phyloP scores from a whole-genome alignment of 1,139 yeast genomes.

The Candida tropicalis region DNA sequence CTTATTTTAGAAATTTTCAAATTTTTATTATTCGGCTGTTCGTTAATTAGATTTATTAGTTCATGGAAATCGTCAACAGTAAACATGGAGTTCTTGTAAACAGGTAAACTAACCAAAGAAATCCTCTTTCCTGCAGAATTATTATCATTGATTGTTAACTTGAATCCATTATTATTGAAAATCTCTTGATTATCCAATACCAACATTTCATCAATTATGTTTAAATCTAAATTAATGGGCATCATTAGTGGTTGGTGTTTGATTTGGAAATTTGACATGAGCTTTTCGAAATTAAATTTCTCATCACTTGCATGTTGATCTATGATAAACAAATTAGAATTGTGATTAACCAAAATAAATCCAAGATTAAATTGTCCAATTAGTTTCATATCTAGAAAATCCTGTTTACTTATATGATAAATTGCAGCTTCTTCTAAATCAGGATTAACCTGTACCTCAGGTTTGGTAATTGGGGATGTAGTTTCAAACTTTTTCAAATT shows the following conservation, averaged over 20 bases:
- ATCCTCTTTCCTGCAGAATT: constrained; percentile 60
- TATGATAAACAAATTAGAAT: constrained; percentile 70
- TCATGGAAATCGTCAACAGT: constrained; percentile 73
- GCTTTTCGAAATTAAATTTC: constrained; percentile 80
- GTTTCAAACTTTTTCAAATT: neutral
- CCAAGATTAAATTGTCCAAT: constrained; percentile 95
- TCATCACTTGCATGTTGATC: constrained; percentile 99
- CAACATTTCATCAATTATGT: constrained; percentile 74
- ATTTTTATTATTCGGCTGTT: constrained; percentile 32
- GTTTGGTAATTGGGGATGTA: neutral
- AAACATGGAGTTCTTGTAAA: constrained; percentile 70
- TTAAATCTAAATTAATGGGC: constrained; percentile 66
- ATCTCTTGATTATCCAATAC: constrained; percentile 59
- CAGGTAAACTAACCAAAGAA: constrained; percentile 64
- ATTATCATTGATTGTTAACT: constrained; percentile 43
- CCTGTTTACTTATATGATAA: constrained; percentile 59
- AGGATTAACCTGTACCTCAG: constrained; percentile 20
- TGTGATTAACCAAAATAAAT: constrained; percentile 68
- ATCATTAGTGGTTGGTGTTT: constrained; percentile 70
- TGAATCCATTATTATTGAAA: constrained; percentile 78
- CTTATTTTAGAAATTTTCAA: constrained; percentile 78
- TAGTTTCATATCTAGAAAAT: constrained; percentile 70
- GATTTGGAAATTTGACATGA: constrained; percentile 52
- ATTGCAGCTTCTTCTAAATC: constrained; percentile 42
- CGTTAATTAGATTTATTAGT: constrained; percentile 60